These are phyloP conservation scores for Epichloe glyceriae DNA, from an alignment of 2,329 filamentous ascomycete genomes.

Conservation along the genomic window DNA sequence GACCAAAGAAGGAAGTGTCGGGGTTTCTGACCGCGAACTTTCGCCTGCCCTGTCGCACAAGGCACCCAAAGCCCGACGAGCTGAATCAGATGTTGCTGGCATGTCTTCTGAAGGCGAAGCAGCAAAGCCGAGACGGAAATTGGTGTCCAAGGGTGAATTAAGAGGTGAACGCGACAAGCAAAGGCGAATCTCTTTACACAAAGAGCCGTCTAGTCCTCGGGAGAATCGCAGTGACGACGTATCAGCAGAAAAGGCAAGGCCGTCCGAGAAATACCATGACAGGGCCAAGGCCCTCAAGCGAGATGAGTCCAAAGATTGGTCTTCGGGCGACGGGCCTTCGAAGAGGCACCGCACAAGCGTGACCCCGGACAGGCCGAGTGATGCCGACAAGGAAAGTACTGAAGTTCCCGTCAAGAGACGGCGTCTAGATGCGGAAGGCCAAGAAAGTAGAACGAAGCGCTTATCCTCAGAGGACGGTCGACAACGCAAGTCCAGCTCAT, in stretches of 20 bases:
- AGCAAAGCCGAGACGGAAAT: constrained; percentile 46
- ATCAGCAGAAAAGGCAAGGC: constrained; percentile 33
- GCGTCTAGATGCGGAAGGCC: constrained; percentile 40
- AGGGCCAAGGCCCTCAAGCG: constrained; percentile 47
- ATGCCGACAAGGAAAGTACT: constrained; percentile 37
- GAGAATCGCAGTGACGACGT: constrained; percentile 36
- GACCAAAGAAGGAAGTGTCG: constrained; percentile 42
- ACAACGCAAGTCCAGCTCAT: constrained; percentile 27
- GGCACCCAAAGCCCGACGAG: constrained; percentile 35
- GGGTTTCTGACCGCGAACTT: constrained; percentile 39
- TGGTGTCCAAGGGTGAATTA: constrained; percentile 50
- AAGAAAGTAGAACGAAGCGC: constrained; percentile 34
- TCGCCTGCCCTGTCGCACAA: constrained; percentile 37
- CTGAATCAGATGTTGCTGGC: constrained; percentile 39
- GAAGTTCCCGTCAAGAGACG: constrained; percentile 43
- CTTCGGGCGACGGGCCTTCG: constrained; percentile 36
- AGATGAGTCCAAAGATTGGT: constrained; percentile 45
- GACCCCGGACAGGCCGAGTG: constrained; percentile 41
- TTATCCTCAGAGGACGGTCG: constrained; percentile 33
- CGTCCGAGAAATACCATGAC: constrained; percentile 44
- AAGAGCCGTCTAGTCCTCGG: constrained; percentile 40
- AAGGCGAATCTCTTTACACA: constrained; percentile 31
- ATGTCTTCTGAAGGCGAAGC: constrained; percentile 44
- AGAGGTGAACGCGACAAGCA: constrained; percentile 47
- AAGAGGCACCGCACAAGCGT: constrained; percentile 48